phyloP scores from a whole-genome alignment of 768 basidiomycete species.

The Tubosaeta sp. region DNA sequence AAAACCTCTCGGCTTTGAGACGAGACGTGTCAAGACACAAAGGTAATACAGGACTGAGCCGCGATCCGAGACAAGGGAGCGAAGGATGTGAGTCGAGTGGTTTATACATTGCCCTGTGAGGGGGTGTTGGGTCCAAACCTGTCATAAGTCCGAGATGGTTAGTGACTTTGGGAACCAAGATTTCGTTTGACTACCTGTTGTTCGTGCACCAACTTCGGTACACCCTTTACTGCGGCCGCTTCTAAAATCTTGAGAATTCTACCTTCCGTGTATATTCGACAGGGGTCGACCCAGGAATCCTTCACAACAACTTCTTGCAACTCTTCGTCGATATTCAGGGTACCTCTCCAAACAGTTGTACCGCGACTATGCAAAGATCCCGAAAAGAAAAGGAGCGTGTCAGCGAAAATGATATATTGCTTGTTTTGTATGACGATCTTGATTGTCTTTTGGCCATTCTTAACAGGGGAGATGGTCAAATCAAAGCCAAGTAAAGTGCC shows the following conservation, averaged over 20 bases:
- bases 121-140: background rate
- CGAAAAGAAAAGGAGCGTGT: background rate
- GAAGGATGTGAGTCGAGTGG: background rate
- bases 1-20: background rate
- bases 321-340: background rate
- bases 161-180: too few relatives aligned
- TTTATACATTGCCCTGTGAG: background rate
- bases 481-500: background rate
- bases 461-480: background rate
- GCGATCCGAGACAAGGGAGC: background rate
- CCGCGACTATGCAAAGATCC: background rate
- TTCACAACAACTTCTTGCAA: background rate
- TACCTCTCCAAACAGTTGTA: background rate
- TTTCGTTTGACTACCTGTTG: background rate
- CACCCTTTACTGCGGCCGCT: background rate
- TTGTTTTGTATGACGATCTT: background rate
- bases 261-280: background rate
- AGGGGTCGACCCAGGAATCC: background rate
- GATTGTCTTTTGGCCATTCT: background rate
- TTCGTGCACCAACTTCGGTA: background rate
- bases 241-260: background rate
- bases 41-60: background rate
- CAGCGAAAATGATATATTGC: background rate
- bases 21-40: background rate
- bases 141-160: too few relatives aligned